These are phyloP conservation scores for Vanilla planifolia DNA, from an alignment of 106 monocot genomes.

Conservation along the genomic window DNA sequence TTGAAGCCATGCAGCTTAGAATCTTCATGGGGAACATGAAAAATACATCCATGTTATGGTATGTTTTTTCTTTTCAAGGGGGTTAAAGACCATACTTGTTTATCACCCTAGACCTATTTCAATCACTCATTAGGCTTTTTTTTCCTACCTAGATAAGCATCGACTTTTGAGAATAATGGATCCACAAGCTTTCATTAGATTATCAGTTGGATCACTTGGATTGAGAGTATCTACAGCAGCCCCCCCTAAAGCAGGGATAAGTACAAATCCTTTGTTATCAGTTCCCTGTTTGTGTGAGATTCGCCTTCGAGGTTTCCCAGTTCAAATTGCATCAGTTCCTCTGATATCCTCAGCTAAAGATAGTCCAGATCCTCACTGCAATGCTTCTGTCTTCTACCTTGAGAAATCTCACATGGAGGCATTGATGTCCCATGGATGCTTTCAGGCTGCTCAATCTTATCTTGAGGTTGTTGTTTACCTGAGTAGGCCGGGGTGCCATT, in stretches of 20 bases:
- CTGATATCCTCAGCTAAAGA: slow-evolving; percentile 37
- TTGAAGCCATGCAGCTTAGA: too few species aligned
- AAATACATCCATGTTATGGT: not conserved
- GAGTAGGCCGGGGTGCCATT: slow-evolving; percentile 23
- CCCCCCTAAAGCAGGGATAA: slow-evolving; percentile 18
- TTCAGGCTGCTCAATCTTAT: slow-evolving; percentile 28
- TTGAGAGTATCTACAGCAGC: slow-evolving; percentile 34
- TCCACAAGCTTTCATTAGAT: slow-evolving; percentile 66
- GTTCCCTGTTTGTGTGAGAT: slow-evolving; percentile 47
- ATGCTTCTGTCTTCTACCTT: slow-evolving; percentile 56
- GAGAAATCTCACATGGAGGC: slow-evolving; percentile 61
- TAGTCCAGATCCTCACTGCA: slow-evolving; percentile 40
- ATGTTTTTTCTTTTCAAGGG: not conserved
- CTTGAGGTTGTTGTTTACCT: slow-evolving; percentile 61
- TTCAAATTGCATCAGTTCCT: slow-evolving; percentile 60
- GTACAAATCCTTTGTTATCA: slow-evolving; percentile 2
- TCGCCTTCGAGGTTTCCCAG: slow-evolving; percentile 61
- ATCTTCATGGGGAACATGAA: not conserved
- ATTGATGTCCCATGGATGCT: slow-evolving; percentile 39
- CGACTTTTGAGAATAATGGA: slow-evolving; percentile 54
- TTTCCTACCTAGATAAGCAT: slow-evolving; percentile 16
- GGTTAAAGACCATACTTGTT: not conserved
- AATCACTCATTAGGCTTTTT: not conserved
- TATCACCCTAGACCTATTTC: not conserved
- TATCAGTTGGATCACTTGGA: slow-evolving; percentile 78